These are phyloP conservation scores for Aspergillus thermomutatus DNA, from an alignment of 2,329 filamentous ascomycete species.

Conservation along the genomic window DNA sequence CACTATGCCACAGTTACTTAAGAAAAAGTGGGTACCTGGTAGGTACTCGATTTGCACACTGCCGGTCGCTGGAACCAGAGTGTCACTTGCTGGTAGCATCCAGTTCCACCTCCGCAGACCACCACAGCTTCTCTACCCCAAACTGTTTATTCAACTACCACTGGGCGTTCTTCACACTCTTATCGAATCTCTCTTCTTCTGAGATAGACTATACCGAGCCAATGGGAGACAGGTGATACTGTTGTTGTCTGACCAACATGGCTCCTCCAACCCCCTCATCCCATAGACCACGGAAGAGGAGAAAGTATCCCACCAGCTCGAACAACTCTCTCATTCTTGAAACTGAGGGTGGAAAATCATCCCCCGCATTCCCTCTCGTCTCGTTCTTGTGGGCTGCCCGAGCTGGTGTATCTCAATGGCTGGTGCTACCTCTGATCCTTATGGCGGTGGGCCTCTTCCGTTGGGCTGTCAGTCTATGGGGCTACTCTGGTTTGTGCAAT, in stretches of 20 bases:
- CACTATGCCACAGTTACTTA: constrained; percentile 7
- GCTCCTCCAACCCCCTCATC: constrained; percentile 29
- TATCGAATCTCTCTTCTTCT: not conserved
- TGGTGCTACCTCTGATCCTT: constrained; percentile 79
- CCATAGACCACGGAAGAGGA: constrained; percentile 46
- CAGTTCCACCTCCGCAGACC: not conserved
- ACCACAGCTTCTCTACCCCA: constrained; percentile 4
- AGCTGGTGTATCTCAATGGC: constrained; percentile 81
- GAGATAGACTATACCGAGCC: not conserved
- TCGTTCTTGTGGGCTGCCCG: constrained; percentile 94
- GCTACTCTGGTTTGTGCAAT: constrained; percentile 72
- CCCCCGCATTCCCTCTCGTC: constrained; percentile 81
- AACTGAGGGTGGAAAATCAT: constrained; percentile 42
- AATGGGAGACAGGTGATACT: constrained; percentile 22
- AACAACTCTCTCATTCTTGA: constrained; percentile 45
- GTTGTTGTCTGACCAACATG: constrained; percentile 20
- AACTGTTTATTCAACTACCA: not conserved
- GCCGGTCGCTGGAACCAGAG: constrained; percentile 3
- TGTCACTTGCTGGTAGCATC: constrained; percentile 10
- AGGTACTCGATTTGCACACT: constrained; percentile 4
- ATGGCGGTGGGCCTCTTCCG: constrained; percentile 90
- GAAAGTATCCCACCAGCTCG: constrained; percentile 37
- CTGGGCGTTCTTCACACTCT: not conserved
- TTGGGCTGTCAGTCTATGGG: constrained; percentile 90
- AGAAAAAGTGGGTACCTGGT: constrained; percentile 20